Evolutionary conservation across 352 stramenopile species (phyloP).

Genomic region (Phytophthora sojae): DNA sequence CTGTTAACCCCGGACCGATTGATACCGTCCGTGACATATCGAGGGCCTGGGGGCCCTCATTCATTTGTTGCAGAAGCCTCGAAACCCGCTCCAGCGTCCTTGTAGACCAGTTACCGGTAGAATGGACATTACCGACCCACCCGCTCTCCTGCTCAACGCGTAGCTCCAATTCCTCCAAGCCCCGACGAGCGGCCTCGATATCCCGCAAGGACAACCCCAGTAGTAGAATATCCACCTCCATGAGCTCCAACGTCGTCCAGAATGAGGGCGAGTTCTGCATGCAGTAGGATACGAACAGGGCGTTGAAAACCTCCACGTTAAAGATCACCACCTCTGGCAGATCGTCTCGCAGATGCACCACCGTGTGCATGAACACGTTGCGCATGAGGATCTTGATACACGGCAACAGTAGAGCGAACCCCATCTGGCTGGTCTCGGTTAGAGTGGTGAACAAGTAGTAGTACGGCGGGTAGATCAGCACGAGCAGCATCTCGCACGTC

Average conservation of each 20-base stretch:
- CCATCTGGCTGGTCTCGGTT: neutral
- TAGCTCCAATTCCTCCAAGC: neutral
- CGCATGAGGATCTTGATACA: conserved; percentile 4
- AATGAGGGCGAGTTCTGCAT: conserved; percentile 21
- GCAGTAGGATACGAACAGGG: conserved; percentile 7
- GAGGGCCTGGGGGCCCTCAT: neutral
- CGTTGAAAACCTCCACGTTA: conserved; percentile 7
- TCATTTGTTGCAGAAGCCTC: neutral
- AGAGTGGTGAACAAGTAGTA: conserved; percentile 6
- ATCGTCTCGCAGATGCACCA: conserved; percentile 8
- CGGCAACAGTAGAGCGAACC: neutral
- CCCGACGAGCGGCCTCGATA: neutral
- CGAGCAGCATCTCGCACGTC: conserved; percentile 1
- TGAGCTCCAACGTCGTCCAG: conserved; percentile 15
- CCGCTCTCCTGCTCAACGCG: neutral
- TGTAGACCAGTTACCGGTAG: neutral
- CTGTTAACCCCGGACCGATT: neutral
- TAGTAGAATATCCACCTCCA: neutral
- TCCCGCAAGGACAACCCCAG: neutral
- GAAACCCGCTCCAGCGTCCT: neutral
- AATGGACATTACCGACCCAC: neutral
- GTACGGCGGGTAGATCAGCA: neutral
- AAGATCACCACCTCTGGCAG: conserved; percentile 5
- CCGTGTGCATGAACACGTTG: neutral
- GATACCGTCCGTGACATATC: neutral